These are phyloP conservation scores for Alternaria rosae DNA, from an alignment of 2,329 filamentous ascomycete species.

Conservation along the genomic window DNA sequence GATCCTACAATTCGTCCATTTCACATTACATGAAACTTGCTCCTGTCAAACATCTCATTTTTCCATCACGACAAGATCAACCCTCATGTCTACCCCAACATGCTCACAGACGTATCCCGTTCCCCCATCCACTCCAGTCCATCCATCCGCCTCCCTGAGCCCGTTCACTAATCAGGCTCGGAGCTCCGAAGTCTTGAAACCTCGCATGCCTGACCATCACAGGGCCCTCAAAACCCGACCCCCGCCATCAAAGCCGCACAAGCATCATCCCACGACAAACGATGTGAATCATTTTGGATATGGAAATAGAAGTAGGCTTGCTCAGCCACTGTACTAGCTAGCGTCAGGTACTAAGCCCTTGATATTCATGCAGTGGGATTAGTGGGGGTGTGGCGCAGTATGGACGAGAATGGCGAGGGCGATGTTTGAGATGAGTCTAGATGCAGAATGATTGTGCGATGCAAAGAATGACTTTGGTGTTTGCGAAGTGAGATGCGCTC, in stretches of 20 bases:
- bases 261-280: background rate
- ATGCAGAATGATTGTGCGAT: background rate
- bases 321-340: background rate
- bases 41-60: background rate
- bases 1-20: background rate
- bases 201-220: background rate
- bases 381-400: background rate
- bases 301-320: background rate
- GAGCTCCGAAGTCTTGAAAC: background rate
- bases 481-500: background rate
- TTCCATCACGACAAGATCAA: background rate
- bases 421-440: background rate
- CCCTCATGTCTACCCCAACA: background rate
- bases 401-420: background rate
- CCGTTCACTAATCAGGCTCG: background rate
- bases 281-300: background rate
- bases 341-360: background rate
- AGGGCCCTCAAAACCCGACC: background rate
- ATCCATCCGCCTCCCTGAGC: background rate
- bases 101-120: background rate
- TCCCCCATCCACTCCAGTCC: background rate
- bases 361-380: background rate
- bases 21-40: background rate
- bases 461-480: background rate
- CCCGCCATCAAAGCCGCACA: background rate